Conservation (phyloP, 2,329 filamentous ascomycete genomes). For the Dothiorella sarmentorum region DNA sequence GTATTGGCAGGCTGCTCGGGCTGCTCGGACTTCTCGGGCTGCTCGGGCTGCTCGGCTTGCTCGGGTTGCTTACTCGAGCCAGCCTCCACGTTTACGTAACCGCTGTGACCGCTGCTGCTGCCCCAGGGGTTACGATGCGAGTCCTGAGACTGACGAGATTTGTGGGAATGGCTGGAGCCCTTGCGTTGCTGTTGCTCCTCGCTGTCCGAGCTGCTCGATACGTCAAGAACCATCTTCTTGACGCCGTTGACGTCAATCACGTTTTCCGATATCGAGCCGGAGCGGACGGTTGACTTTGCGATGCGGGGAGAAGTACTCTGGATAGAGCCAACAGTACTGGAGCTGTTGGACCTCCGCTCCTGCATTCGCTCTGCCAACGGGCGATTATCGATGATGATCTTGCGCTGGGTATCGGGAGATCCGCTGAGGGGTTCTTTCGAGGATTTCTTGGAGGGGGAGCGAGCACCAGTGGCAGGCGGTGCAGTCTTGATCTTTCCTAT, state of each 20-base stretch:
- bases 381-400: slow-evolving; percentile 3
- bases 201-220: slow-evolving; percentile 49
- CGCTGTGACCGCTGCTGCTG: slow-evolving; percentile 7
- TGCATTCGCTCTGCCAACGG: slow-evolving; percentile 14
- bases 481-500: slow-evolving; percentile 24
- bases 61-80: background rate
- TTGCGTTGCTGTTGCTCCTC: background rate
- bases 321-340: slow-evolving; percentile 34
- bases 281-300: slow-evolving; percentile 55
- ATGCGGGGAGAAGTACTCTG: slow-evolving; percentile 30
- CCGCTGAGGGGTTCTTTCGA: background rate
- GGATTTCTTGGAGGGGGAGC: background rate
- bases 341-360: slow-evolving; percentile 21
- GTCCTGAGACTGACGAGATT: slow-evolving; percentile 1
- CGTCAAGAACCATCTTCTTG: slow-evolving; percentile 72
- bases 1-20: slow-evolving; percentile 26
- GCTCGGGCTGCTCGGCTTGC: no score
- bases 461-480: background rate
- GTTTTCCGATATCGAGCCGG: slow-evolving; percentile 76
- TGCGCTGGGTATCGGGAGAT: background rate
- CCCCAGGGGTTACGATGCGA: slow-evolving; percentile 12
- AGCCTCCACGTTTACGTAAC: background rate
- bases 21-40: no score
- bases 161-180: slow-evolving; percentile 10
- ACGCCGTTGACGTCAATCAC: slow-evolving; percentile 71